Conservation (phyloP, 352 stramenopile genomes). For the Globisporangium splendens region DNA sequence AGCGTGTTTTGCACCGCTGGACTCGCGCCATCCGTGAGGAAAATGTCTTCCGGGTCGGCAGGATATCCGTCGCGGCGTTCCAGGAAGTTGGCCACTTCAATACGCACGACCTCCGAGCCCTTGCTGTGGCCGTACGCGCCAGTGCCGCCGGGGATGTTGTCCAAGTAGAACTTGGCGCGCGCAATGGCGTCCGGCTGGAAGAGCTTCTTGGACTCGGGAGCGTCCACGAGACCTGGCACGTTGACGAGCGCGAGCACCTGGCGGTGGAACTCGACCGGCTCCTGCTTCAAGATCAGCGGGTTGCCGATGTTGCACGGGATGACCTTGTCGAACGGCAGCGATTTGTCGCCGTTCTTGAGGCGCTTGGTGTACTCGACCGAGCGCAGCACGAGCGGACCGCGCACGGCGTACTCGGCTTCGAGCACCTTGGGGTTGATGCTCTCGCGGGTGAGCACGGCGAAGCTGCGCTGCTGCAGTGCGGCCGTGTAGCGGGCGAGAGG, state of each 20-base stretch:
- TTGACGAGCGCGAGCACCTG: constrained; percentile 91
- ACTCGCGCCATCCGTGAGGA: constrained; percentile 96
- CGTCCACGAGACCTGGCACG: constrained; percentile 83
- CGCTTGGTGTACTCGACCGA: constrained; percentile 74
- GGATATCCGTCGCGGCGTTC: constrained; percentile 86
- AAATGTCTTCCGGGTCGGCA: constrained; percentile 94
- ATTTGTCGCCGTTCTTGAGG: constrained; percentile 56
- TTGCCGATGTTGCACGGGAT: constrained; percentile 99
- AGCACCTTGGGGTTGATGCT: constrained; percentile 78
- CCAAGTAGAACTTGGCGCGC: constrained; percentile 85
- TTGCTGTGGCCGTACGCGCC: constrained; percentile 94
- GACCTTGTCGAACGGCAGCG: constrained; percentile 91
- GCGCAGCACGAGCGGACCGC: constrained; percentile 81
- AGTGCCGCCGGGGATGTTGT: constrained; percentile 83
- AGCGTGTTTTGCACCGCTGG: constrained; percentile 94
- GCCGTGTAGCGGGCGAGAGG: constrained; percentile 1
- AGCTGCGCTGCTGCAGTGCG: constrained; percentile 26
- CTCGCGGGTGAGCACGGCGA: constrained; percentile 72
- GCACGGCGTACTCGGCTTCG: constrained; percentile 87
- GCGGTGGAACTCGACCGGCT: constrained; percentile 92
- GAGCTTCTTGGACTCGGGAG: constrained; percentile 70
- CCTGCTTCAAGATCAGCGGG: constrained; percentile 94
- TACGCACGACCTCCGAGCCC: constrained; percentile 78
- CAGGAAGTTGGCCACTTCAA: constrained; percentile 91
- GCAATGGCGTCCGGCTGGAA: constrained; percentile 87